These are phyloP conservation scores for Hyphodiscus hymeniophilus DNA, from an alignment of 495 filamentous ascomycete genomes.

Conservation along the genomic window DNA sequence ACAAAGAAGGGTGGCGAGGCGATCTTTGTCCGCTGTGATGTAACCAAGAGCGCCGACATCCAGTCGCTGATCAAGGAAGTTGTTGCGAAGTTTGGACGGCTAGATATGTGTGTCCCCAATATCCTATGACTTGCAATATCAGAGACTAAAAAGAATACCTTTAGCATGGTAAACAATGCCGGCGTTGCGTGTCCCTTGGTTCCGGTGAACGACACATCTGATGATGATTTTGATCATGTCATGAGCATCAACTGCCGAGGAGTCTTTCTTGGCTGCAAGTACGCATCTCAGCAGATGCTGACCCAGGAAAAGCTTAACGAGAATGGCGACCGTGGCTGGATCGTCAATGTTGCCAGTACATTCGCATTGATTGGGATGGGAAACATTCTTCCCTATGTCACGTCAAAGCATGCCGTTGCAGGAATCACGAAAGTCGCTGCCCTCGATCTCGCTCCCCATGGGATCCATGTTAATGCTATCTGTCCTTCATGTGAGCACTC, in stretches of 20 bases:
- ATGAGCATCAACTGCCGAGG: constrained; percentile 26
- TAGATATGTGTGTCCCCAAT: constrained; percentile 26
- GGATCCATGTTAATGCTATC: constrained; percentile 47
- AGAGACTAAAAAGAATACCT: neutral
- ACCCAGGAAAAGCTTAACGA: constrained; percentile 34
- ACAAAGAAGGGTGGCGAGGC: neutral
- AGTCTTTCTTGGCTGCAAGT: constrained; percentile 41
- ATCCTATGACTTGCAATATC: too few species aligned
- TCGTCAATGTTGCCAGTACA: neutral
- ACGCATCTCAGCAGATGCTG: constrained; percentile 42
- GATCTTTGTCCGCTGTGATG: neutral
- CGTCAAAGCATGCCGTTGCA: neutral
- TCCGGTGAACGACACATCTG: neutral
- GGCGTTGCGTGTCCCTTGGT: neutral
- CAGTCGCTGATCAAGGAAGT: constrained; percentile 47
- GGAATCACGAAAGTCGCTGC: constrained; percentile 34
- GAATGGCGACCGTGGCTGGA: constrained; percentile 25
- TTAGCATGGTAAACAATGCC: neutral
- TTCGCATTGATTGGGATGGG: too few species aligned
- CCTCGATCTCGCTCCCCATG: constrained; percentile 39
- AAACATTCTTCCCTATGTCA: too few species aligned
- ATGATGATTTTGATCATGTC: neutral
- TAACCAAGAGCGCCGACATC: neutral
- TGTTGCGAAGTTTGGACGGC: constrained; percentile 10
- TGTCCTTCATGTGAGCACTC: constrained; percentile 52